Evolutionary conservation across 208 protist genomes (phyloP), one percentile per base, ranked within the genome.

Genomic region (Herpetomonas tarakana): DNA sequence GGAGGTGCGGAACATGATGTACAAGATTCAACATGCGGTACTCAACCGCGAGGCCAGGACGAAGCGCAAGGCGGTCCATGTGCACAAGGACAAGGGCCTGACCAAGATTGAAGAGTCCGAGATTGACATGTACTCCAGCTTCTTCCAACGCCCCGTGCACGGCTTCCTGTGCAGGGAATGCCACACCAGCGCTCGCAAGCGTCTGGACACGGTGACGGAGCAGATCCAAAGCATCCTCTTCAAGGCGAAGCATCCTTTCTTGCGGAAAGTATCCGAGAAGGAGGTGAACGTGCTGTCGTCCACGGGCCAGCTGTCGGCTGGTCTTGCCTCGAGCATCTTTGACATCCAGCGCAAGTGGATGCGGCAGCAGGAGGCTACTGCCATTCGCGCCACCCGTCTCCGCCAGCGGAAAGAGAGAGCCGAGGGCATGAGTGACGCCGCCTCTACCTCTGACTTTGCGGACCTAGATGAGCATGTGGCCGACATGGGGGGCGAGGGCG

Each of bases 101-200:
- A 86, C 78, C 68, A 88, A 76, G 58, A 89, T 93, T 30, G 83
- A 93, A 18, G 87, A 93, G 39, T 67, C 77, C 18, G 81, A 93
- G 60, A 84, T 93, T 29, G 87, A 91, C 25, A 87, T 80, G 53
- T 93, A 91, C 61, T 80, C 82, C 4, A 60, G 73, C 57, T 91
- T 93, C 64, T 93, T 93, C 49, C 80, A 81, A 58, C 74, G 83
- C 1, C 82, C 87, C 2, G 70, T 93, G 26, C 83, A 86, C 45
- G 87, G 87, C 22, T 93, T 89, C 45, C 67, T 93, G 7, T 93
- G 87, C 74, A 68, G 57, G n/a, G 74, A 74, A 38, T 93, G 87
- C 63, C 68, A 91, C 70, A 79, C 53, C 6, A 78, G 78, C 52
- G 87, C 81, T 0, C 78, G 74, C 25, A 68, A 73, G 27, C 76